Percentiles rank a stretch among this genome's conserved stretches.
Conservation (phyloP, 2,329 filamentous ascomycete species). For the Aspergillus udagawae region DNA sequence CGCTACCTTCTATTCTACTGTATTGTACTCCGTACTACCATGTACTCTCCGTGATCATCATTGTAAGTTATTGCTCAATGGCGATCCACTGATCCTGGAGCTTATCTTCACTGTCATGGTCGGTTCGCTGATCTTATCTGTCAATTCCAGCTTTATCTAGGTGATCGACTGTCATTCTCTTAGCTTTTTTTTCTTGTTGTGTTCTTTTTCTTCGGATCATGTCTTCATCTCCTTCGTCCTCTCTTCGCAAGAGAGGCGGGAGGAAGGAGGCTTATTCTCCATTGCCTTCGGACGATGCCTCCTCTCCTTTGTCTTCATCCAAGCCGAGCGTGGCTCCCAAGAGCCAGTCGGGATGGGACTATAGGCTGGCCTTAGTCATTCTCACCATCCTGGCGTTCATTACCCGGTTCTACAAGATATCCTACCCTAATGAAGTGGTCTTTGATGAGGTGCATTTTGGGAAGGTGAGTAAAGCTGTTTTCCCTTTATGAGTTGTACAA, state of each 20-base stretch:
- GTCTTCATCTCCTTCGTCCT: constrained; percentile 32
- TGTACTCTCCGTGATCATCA: constrained; percentile 15
- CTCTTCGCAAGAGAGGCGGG: constrained; percentile 41
- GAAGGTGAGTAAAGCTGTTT: constrained; percentile 63
- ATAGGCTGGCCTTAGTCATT: constrained; percentile 71
- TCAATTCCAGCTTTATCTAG: constrained; percentile 13
- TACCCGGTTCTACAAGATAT: constrained; percentile 94
- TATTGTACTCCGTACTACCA: constrained; percentile 5
- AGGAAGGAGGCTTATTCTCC: constrained; percentile 32
- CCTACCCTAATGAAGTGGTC: constrained; percentile 91
- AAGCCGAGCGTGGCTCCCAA: constrained; percentile 15
- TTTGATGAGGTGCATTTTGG: constrained; percentile 99
- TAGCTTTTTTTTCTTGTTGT: constrained; percentile 10
- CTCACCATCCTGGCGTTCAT: constrained; percentile 82
- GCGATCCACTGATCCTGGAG: background rate
- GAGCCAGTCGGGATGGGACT: constrained; percentile 66
- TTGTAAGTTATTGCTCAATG: constrained; percentile 8
- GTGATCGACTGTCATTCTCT: constrained; percentile 27
- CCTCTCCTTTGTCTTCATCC: constrained; percentile 16
- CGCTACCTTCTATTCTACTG: background rate
- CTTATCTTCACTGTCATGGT: background rate
- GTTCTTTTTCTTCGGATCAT: constrained; percentile 23
- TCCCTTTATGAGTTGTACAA: background rate
- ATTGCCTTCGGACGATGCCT: constrained; percentile 20
- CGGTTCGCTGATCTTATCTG: constrained; percentile 7